phyloP scores from a whole-genome alignment of 345 rosid species.

The Pugionium dolabratum region DNA sequence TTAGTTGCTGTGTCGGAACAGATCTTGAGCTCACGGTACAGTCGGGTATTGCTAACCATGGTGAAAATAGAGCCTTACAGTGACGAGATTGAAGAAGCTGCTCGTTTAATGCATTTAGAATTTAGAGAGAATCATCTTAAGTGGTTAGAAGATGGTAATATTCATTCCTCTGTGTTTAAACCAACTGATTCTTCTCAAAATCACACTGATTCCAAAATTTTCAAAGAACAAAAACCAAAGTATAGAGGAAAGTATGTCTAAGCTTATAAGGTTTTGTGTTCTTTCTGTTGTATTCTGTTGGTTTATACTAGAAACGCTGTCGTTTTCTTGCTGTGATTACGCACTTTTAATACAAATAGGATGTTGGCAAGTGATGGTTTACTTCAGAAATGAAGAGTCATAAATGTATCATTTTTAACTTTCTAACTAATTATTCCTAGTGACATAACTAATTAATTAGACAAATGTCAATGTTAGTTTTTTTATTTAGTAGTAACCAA shows the following conservation, averaged over 20 bases:
- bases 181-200: slow-evolving; percentile 52
- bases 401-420: neutral
- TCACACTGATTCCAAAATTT: slow-evolving; percentile 45
- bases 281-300: slow-evolving; percentile 25
- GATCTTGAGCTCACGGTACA: slow-evolving; percentile 80
- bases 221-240: slow-evolving; percentile 70
- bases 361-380: slow-evolving; percentile 17
- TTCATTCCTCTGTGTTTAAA: slow-evolving; percentile 78
- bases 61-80: slow-evolving; percentile 67
- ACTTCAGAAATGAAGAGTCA: slow-evolving; percentile 31
- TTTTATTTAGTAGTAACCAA: too few species aligned
- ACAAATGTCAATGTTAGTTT: too few species aligned
- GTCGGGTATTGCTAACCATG: slow-evolving; percentile 85
- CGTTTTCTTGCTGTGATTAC: neutral
- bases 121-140: slow-evolving; percentile 87
- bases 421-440: too few species aligned
- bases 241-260: slow-evolving; percentile 88
- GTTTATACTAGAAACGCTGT: neutral
- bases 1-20: slow-evolving; percentile 78
- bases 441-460: too few species aligned
- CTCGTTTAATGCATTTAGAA: slow-evolving; percentile 66
- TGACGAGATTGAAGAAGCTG: slow-evolving; percentile 59
- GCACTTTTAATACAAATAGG: too few species aligned
- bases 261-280: slow-evolving; percentile 14
- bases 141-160: slow-evolving; percentile 89